A percentile compares a stretch with the other conserved stretches of the same genome.
phyloP scores from a whole-genome alignment of 1,139 yeast species.

The Groenewaldozyma sp. region DNA sequence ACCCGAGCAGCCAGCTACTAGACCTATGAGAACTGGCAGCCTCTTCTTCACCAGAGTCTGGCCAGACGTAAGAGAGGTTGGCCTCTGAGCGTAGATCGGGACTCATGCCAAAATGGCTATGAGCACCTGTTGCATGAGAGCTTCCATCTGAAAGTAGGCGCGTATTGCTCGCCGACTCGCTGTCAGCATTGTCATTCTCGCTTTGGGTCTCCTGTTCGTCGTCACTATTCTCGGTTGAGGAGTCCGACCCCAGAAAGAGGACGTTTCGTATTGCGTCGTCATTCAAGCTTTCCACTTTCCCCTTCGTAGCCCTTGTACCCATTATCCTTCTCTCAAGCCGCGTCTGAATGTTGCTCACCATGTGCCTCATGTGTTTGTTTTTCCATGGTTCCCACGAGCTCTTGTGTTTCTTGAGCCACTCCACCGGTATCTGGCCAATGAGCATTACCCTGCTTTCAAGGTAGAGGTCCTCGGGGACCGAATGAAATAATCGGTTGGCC shows the following conservation, averaged over 20 bases:
- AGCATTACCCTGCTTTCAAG: slow-evolving; percentile 42
- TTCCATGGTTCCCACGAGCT: slow-evolving; percentile 14
- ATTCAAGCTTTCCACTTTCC: neutral
- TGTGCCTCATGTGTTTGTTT: neutral
- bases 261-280: neutral
- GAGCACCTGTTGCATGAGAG: neutral
- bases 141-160: neutral
- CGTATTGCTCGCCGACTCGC: neutral
- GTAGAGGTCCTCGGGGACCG: slow-evolving; percentile 43
- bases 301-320: neutral
- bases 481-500: slow-evolving; percentile 51
- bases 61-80: slow-evolving; percentile 1
- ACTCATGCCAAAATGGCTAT: neutral
- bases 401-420: slow-evolving; percentile 42
- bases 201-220: neutral
- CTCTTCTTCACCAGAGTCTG: neutral
- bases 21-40: slow-evolving; percentile 2
- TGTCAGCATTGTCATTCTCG: neutral
- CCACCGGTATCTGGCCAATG: slow-evolving; percentile 56
- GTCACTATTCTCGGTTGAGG: neutral
- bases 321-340: neutral
- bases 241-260: neutral
- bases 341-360: neutral
- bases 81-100: neutral
- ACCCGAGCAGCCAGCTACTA: neutral